Base-by-base conservation (phyloP, 768 basidiomycete genomes). In the Lactarius pseudohatsudake region DNA sequence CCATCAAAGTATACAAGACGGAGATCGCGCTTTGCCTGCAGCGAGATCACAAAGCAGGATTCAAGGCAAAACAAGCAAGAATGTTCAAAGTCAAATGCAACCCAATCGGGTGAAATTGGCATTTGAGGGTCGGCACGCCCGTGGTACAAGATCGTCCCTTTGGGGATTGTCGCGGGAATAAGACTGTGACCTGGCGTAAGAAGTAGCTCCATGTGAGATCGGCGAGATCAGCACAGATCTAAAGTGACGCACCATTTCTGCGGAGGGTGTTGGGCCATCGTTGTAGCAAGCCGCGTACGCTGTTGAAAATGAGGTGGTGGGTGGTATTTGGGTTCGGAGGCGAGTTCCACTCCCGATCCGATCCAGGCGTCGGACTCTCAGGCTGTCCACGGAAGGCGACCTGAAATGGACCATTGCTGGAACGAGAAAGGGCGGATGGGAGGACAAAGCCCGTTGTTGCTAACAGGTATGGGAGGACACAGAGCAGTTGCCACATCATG, bases 261-360 rank as follows among this genome's bases (percentile, higher is more conserved):
- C 59, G 63, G 34, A 76, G 72, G 1, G 77, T 78, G 62, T 79
- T 80, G 2, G 78, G 73, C 78, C 78, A 80, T 26, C 76, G 74
- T 54, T 81, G 79, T 15, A 81, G 72, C 6, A 79, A 67, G 3
- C 76, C 74, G 54, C 71, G 69, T 13, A 79, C 71, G 2, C 75
- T 74, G 47, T 77, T 75, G 57, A 80, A 80, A 15, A 79, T 70
- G 18, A 79, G 69, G 58, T 77, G 72, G n/a, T 71, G 66, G 3
- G 79, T 78, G 20, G 71, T 67, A 58, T 77, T 74, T 8, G 70
- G 66, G 38, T 69, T 65, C 1, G 77, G 77, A 0, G 58, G 41
- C 7, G 54, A 59, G 26, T 74, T 59, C 69, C 69, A 70, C 18
- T 28, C 20, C 22, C 11, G 22, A n/a, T 13, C 22, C 2, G 47